A percentile compares a stretch with the other conserved stretches of the same genome.
Conservation (phyloP, 2,329 filamentous ascomycete species). For the Botrytis tulipae region DNA sequence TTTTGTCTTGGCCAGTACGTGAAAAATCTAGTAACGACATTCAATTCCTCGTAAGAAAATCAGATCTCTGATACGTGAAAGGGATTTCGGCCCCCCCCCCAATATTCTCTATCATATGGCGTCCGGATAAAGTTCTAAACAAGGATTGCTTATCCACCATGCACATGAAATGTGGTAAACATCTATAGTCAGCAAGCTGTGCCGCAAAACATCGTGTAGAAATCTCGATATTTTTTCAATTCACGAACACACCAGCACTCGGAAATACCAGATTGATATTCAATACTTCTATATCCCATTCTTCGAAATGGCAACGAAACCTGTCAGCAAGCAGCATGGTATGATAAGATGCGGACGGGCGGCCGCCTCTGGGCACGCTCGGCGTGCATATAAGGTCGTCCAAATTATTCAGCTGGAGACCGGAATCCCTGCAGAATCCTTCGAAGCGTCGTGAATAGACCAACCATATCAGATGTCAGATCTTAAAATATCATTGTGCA, state of each 20-base stretch:
- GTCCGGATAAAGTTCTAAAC: neutral
- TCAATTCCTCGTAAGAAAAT: neutral
- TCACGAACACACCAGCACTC: neutral
- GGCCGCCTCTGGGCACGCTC: neutral
- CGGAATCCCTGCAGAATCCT: neutral
- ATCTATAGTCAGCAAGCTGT: neutral
- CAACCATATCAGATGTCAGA: neutral
- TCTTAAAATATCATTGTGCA: neutral
- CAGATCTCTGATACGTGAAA: neutral
- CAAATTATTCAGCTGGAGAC: neutral
- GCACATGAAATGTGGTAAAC: neutral
- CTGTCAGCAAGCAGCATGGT: neutral
- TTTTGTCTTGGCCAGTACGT: neutral
- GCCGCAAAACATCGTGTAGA: neutral
- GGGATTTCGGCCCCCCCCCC: neutral
- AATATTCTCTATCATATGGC: neutral
- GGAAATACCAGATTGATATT: neutral
- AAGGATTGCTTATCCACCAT: neutral
- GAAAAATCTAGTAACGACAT: neutral
- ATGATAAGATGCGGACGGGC: too few relatives aligned
- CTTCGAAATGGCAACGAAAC: neutral
- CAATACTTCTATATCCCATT: neutral
- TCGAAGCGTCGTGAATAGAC: neutral
- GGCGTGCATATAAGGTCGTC: neutral
- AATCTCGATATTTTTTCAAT: neutral